Percentiles rank a stretch among this genome's conserved stretches.
Conservation (phyloP, 176 grass and related monocot species). For the Oryza australiensis region DNA sequence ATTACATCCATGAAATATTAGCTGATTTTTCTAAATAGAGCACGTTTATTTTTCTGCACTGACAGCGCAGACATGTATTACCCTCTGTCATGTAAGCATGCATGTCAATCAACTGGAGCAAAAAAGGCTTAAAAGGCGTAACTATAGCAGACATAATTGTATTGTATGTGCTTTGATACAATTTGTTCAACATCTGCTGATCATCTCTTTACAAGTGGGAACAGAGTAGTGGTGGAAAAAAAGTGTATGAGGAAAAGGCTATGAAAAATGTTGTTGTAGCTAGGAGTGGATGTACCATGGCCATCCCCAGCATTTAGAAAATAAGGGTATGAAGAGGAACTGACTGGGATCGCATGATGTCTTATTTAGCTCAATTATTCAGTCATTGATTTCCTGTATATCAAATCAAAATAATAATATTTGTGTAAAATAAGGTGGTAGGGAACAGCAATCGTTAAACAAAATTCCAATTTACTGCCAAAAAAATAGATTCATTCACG, state of each 20-base stretch:
- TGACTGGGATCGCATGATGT: neutral
- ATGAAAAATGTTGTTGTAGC: neutral
- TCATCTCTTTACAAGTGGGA: neutral
- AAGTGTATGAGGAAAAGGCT: neutral
- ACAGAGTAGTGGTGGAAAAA: neutral
- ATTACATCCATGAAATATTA: constrained; percentile 10
- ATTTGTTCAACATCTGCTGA: neutral
- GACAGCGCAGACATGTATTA: neutral
- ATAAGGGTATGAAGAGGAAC: neutral
- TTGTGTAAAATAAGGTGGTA: neutral
- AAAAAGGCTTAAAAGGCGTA: neutral
- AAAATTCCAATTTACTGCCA: neutral
- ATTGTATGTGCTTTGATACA: neutral
- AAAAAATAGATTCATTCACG: constrained; percentile 8
- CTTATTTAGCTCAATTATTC: too few species aligned
- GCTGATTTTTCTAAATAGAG: neutral
- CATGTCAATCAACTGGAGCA: neutral
- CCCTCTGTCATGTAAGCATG: neutral
- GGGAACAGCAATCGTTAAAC: neutral
- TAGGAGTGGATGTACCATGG: neutral
- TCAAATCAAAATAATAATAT: neutral
- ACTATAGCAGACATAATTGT: neutral
- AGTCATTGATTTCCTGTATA: neutral
- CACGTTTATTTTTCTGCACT: neutral
- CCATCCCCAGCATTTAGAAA: neutral